Evolutionary conservation across 2,329 filamentous ascomycete species (phyloP).

Genomic region (Endoconidiophora polonica): DNA sequence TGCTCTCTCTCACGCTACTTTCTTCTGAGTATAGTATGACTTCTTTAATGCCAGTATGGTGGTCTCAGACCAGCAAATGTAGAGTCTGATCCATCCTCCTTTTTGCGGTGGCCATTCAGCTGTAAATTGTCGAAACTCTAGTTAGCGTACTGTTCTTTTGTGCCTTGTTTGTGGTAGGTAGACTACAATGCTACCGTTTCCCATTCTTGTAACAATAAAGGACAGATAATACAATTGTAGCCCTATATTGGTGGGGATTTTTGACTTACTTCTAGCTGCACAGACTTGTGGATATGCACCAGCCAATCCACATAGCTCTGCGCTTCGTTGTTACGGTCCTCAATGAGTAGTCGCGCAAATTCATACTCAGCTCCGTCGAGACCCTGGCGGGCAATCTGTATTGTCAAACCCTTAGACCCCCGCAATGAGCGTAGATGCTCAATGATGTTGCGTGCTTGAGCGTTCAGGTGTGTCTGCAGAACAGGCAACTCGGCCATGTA

Average conservation of each 20-base stretch:
- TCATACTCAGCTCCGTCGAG: conserved; percentile 93
- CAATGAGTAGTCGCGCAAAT: conserved; percentile 77
- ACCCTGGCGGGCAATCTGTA: conserved; percentile 83
- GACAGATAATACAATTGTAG: not conserved
- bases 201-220: not conserved
- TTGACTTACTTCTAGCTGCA: conserved; percentile 64
- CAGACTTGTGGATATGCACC: conserved; percentile 82
- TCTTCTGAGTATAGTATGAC: no score
- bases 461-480: conserved; percentile 81
- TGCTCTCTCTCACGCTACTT: not conserved
- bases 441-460: conserved; percentile 83
- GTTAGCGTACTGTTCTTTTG: no score
- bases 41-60: conserved; percentile 31
- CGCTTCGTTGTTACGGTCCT: conserved; percentile 94
- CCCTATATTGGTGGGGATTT: no score
- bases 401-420: conserved; percentile 71
- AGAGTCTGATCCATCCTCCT: conserved; percentile 40
- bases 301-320: conserved; percentile 98
- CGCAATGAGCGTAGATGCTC: conserved; percentile 69
- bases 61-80: conserved; percentile 43
- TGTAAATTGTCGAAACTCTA: conserved; percentile 18
- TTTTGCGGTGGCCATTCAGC: conserved; percentile 55
- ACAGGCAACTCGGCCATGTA: conserved; percentile 67
- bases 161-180: not conserved
- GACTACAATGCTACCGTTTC: not conserved